Evolutionary conservation across 1,284 basidiomycete genomes (phyloP), one percentile per base, ranked within the genome.

Genomic region (Hemileccinum hortonii): DNA sequence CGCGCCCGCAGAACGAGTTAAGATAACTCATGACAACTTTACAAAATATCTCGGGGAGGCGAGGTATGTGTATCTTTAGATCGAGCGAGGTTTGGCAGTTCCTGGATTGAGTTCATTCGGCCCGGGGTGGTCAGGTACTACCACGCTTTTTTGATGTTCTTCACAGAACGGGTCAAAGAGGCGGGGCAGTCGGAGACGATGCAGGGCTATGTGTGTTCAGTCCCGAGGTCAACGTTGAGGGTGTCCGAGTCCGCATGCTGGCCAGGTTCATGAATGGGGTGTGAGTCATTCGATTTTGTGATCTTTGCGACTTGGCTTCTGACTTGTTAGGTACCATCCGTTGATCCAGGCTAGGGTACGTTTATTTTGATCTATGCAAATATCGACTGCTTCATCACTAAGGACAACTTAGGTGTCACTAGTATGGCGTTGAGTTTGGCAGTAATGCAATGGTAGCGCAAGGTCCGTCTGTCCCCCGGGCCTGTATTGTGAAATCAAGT

Each of bases 371-470:
- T 37, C 9, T 19, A 4, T 22, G 18, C 11, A 19, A 11, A 16
- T 15, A 2, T 16, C 8, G 14, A 12, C 10, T 3, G 12, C 33
- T n/a, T 19, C 16, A 2, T 37, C 9, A 37, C 4, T 18, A 18
- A 11, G 11, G 11, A 29, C 11, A 29, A n/a, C n/a, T 7, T 9
- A n/a, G 1, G 35, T 54, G 26, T 26, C 24, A 24, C 29, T 29
- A 83, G 74, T 84, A 84, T 56, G 85, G 79, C 5, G 64, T 78
- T 4, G 85, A 87, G 58, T 87, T 88, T 57, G 73, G 73, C 0
- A 79, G 78, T 53, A 73, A 77, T 48, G 70, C 76, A 1, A 71
- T 84, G 59, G 69, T 85, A 1, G 82, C 82, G 4, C 77, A 80
- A 69, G 80, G 77, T 78, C 40, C 43, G 62, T 50, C 14, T 33